phyloP scores from a whole-genome alignment of 176 grass and related monocot genomes.

The Oryza rufipogon region DNA sequence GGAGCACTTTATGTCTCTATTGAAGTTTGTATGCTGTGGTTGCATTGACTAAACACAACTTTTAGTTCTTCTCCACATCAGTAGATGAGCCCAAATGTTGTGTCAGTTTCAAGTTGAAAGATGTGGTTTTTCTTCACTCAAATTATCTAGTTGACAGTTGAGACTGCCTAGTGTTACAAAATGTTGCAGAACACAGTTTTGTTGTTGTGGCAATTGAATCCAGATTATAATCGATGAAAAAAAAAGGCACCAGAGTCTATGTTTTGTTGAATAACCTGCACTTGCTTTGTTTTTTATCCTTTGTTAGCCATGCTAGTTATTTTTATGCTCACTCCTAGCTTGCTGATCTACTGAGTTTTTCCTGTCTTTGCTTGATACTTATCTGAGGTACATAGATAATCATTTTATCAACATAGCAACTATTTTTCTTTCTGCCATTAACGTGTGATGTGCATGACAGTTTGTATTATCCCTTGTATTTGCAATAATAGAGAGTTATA shows the following conservation, averaged over 20 bases:
- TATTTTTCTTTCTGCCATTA: constrained; percentile 1
- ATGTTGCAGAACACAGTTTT: background rate
- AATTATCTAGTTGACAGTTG: background rate
- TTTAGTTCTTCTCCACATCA: constrained; percentile 1
- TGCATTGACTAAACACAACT: constrained; percentile 19
- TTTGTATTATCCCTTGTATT: constrained; percentile 17
- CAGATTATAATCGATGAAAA: background rate
- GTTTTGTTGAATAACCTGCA: background rate
- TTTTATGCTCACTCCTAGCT: background rate
- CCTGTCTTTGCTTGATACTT: constrained; percentile 15
- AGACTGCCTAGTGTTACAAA: background rate
- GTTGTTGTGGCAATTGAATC: background rate
- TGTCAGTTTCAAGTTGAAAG: constrained; percentile 21
- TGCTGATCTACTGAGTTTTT: background rate
- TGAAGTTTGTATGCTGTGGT: background rate
- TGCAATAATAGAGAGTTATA: constrained; percentile 9
- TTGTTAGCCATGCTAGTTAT: constrained; percentile 1
- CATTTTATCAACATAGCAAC: background rate
- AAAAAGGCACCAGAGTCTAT: background rate
- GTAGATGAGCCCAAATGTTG: constrained; percentile 22
- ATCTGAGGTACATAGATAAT: constrained; percentile 8
- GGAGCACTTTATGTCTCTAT: background rate
- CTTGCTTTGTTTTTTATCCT: background rate
- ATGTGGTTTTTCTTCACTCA: constrained; percentile 10
- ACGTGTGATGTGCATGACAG: constrained; percentile 1